Conservation (phyloP, 2,329 filamentous ascomycete species). For the Aspergillus sp. region DNA sequence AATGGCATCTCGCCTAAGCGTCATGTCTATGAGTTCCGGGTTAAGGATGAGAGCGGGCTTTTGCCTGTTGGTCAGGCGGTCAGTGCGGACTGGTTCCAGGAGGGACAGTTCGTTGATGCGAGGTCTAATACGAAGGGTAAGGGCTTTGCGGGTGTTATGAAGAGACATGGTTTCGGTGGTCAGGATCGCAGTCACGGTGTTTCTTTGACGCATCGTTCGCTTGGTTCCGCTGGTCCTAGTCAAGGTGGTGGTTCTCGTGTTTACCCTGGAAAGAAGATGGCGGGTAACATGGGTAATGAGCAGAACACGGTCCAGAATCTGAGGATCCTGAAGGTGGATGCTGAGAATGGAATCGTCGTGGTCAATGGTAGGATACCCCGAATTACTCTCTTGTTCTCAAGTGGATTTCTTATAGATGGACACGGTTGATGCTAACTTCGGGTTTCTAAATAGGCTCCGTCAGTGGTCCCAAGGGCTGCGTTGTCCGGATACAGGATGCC, state of each 20-base stretch:
- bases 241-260: slow-evolving; percentile 93
- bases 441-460: slow-evolving; percentile 58
- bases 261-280: slow-evolving; percentile 95
- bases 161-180: slow-evolving; percentile 84
- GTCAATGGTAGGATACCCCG: slow-evolving; percentile 65
- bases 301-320: slow-evolving; percentile 89
- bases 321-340: slow-evolving; percentile 83
- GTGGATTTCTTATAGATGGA: background rate
- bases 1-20: slow-evolving; percentile 82
- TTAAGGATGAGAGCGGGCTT: slow-evolving; percentile 71
- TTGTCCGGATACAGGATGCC: slow-evolving; percentile 85
- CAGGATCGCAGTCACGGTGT: slow-evolving; percentile 94
- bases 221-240: slow-evolving; percentile 84
- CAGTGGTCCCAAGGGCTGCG: slow-evolving; percentile 81
- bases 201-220: slow-evolving; percentile 87
- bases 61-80: slow-evolving; percentile 74
- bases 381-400: background rate
- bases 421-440: slow-evolving; percentile 2
- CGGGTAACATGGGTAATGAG: slow-evolving; percentile 90
- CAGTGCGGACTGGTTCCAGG: slow-evolving; percentile 84
- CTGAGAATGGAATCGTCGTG: slow-evolving; percentile 81
- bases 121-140: slow-evolving; percentile 77
- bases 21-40: slow-evolving; percentile 82
- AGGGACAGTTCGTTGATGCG: slow-evolving; percentile 88
- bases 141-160: slow-evolving; percentile 98